Evolutionary conservation across 2,329 filamentous ascomycete genomes (phyloP).

Genomic region (Eutypella sp.): DNA sequence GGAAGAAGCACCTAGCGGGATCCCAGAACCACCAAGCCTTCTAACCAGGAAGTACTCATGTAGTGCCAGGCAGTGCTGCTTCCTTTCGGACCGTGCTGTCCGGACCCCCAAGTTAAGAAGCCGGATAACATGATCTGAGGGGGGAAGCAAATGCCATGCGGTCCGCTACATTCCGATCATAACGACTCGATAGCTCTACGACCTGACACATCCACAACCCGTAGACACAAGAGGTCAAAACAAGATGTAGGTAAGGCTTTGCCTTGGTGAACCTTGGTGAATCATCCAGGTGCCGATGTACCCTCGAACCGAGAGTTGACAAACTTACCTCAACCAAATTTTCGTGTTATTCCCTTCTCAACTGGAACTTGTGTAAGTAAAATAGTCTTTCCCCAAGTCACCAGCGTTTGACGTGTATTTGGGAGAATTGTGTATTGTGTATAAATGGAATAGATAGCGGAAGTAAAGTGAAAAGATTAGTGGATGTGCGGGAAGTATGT

Average conservation of each 20-base stretch:
- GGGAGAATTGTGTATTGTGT: no score
- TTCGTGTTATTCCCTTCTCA: not conserved
- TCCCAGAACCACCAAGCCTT: no score
- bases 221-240: not conserved
- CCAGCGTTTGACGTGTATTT: not conserved
- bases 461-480: constrained; percentile 1
- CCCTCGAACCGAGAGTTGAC: not conserved
- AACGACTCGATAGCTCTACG: no score
- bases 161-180: no score
- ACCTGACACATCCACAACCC: not conserved
- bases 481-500: not conserved
- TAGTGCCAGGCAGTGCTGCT: no score
- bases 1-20: no score
- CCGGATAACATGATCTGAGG: no score
- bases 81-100: no score
- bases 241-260: not conserved
- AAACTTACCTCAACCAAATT: not conserved
- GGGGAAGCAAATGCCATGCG: no score
- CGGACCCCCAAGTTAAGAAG: no score
- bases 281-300: not conserved
- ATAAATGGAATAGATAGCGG: constrained; percentile 4
- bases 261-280: not conserved
- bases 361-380: not conserved
- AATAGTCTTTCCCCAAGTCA: constrained; percentile 6
- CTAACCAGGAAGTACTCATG: no score